phyloP scores from a whole-genome alignment of 2,329 filamentous ascomycete species.

The Chaetomium sp. region DNA sequence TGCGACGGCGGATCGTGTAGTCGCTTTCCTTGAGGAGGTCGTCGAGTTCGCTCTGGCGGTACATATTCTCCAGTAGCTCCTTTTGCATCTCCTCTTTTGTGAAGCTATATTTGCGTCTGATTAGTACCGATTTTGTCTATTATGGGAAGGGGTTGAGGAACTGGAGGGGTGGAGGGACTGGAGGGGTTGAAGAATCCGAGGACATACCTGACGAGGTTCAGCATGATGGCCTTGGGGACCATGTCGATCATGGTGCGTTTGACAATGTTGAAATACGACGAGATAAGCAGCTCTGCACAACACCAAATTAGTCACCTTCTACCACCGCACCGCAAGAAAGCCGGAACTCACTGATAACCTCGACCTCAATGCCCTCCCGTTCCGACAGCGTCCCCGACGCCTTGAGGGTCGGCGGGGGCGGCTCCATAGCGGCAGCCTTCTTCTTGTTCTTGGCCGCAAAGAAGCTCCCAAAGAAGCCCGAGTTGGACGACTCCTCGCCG shows the following conservation, averaged over 20 bases:
- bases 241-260: conserved; percentile 99
- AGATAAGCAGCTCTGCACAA: conserved; percentile 78
- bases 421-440: conserved; percentile 99
- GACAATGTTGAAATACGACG: conserved; percentile 97
- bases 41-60: conserved; percentile 82
- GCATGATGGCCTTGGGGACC: conserved; percentile 99
- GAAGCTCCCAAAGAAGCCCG: conserved; percentile 96
- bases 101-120: conserved; percentile 49
- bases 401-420: conserved; percentile 86
- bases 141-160: too few relatives aligned
- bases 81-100: conserved; percentile 99
- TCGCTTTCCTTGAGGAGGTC: conserved; percentile 97
- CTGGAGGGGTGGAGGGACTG: background rate
- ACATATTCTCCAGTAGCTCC: conserved; percentile 96
- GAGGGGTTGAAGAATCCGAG: background rate
- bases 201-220: conserved; percentile 87
- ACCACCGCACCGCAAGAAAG: background rate
- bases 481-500: conserved; percentile 45
- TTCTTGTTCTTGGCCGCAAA: conserved; percentile 99
- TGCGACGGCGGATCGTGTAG: conserved; percentile 87
- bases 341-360: conserved; percentile 79
- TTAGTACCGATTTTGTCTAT: too few relatives aligned
- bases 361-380: conserved; percentile 90
- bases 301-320: background rate
- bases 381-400: conserved; percentile 90